Percentiles rank a stretch among this genome's conserved stretches.
These are phyloP conservation scores for Dothistroma septosporum DNA, from an alignment of 2,329 filamentous ascomycete species.

Conservation along the genomic window DNA sequence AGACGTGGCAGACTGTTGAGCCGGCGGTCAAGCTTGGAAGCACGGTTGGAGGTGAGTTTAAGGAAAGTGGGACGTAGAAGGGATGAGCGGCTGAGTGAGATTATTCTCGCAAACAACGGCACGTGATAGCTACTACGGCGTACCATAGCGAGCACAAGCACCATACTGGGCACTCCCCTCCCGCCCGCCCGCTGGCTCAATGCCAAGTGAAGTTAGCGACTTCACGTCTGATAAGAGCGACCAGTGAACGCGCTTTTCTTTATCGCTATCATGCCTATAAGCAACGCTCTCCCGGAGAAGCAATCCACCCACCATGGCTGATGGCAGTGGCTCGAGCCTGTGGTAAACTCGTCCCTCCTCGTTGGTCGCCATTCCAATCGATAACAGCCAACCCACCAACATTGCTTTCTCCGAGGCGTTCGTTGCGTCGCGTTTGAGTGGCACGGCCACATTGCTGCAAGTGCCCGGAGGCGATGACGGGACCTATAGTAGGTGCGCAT, in stretches of 20 bases:
- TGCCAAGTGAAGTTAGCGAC: neutral
- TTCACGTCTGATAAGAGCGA: constrained; percentile 1
- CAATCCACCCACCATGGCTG: neutral
- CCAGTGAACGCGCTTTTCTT: neutral
- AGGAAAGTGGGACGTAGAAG: neutral
- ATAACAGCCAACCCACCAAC: neutral
- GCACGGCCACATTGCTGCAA: neutral
- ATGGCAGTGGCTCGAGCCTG: neutral
- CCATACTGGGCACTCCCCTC: too few species aligned
- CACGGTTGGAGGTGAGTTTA: neutral
- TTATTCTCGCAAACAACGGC: neutral
- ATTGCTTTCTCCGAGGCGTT: constrained; percentile 4
- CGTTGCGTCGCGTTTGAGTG: neutral
- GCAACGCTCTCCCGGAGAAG: neutral
- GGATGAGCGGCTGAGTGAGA: neutral
- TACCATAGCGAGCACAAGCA: neutral
- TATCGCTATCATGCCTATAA: neutral
- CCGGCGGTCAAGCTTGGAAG: neutral
- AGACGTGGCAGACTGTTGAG: neutral
- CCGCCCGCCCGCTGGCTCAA: neutral
- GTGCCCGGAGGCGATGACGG: neutral
- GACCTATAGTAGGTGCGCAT: neutral
- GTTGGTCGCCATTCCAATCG: neutral
- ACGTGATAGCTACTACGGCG: neutral
- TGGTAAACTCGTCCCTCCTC: neutral